A percentile compares a stretch with the other conserved stretches of the same genome.
Evolutionary conservation across 148 eudicot species (phyloP).

Genomic region (Camellia lanceoleosa): DNA sequence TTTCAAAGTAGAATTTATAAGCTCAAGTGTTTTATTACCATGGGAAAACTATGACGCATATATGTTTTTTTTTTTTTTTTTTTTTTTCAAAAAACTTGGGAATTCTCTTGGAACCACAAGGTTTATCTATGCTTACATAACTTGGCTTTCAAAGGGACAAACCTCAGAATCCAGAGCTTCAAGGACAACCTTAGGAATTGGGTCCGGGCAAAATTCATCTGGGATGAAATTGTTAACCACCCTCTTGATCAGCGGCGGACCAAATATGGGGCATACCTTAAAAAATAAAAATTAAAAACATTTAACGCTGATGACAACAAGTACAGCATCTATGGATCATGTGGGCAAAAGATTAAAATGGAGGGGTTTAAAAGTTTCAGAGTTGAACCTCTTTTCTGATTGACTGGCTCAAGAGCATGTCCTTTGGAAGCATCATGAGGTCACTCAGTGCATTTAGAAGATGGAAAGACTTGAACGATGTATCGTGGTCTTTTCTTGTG

Average conservation of each 20-base stretch:
- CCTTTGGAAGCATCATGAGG: constrained; percentile 99
- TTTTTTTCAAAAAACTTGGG: neutral
- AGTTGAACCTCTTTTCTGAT: constrained; percentile 71
- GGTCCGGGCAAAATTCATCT: constrained; percentile 88
- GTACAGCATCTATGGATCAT: neutral
- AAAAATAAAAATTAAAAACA: neutral
- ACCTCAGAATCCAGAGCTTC: constrained; percentile 77
- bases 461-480: constrained; percentile 63
- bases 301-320: neutral
- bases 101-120: neutral
- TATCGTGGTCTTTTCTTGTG: constrained; percentile 23
- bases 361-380: constrained; percentile 10
- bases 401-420: constrained; percentile 69
- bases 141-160: constrained; percentile 8
- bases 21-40: neutral
- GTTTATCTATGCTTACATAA: neutral
- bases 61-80: neutral
- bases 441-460: constrained; percentile 85
- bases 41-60: neutral
- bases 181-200: constrained; percentile 61
- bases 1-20: neutral
- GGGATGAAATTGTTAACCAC: constrained; percentile 71
- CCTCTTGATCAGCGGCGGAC: constrained; percentile 62
- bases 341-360: neutral
- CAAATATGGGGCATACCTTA: constrained; percentile 86